Evolutionary conservation across 441 rosid species (phyloP), one percentile per base, ranked within the genome.

Genomic region (Aquilaria agallochum): DNA sequence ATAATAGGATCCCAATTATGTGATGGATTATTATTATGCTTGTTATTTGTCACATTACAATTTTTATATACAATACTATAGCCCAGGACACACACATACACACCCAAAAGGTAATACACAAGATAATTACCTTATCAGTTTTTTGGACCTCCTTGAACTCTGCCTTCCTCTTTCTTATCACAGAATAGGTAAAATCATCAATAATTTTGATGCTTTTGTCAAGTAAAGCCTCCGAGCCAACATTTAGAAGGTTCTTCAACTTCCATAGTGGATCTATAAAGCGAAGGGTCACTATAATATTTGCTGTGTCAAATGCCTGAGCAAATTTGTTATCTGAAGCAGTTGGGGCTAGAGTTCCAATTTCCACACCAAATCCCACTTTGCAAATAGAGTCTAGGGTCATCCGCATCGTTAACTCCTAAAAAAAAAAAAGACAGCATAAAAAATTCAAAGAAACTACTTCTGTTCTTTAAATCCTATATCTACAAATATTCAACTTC

Each of bases 341-440:
- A 65, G 73, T 74, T 34, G 89, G 88, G 66, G 89, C 87, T 68
- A 91, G 56, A 32, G 97, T 84, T 64, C 99, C 97, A 58, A 87
- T 86, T 67, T 94, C 94, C 15, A 89, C 99, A 46, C 99, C 97
- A 74, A 90, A 94, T 51, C 98, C 98, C 50, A 94, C 97, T 67
- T 89, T 90, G 76, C 97, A 94, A 68, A 90, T 94, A 15, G 97
- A 94, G 74, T 89, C 98, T 68, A 86, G 65, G 9, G 99, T 91
- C 99, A 94, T 84, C 80, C 97, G 83, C 97, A 87, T 89, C 68
- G 91, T 66, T 66, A 91, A 56, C 52, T 89, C 96, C 97, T 94
- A 55, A 32, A 46, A 77, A 64, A 50, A 46, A 50, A 7, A 12
- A 12, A 20, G 20, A 20, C 20, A 20, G 20, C 20, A 20, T 20